Conservation (phyloP, 148 eudicot genomes). For the Spergularia marina region DNA sequence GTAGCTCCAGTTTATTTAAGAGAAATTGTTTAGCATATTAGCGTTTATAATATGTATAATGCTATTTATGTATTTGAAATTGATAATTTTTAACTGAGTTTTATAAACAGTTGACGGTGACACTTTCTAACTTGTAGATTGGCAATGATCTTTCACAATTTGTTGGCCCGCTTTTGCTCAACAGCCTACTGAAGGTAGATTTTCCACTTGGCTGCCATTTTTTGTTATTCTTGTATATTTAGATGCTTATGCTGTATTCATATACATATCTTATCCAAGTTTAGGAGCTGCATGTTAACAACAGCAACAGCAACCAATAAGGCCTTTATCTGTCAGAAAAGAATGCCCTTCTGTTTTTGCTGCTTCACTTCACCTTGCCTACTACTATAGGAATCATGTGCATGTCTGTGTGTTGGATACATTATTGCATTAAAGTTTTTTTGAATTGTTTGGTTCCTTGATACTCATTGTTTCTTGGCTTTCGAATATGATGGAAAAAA, state of each 20-base stretch:
- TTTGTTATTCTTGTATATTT: neutral
- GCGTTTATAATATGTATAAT: neutral
- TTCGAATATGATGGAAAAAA: too few relatives aligned
- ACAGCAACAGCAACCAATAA: neutral
- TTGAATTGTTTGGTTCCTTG: too few relatives aligned
- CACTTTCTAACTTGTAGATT: conserved; percentile 43
- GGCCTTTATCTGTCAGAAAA: neutral
- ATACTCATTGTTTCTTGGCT: too few relatives aligned
- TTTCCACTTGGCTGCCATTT: neutral
- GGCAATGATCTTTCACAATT: conserved; percentile 81
- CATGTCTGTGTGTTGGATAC: neutral
- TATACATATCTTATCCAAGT: neutral
- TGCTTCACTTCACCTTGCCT: neutral
- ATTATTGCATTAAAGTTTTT: neutral
- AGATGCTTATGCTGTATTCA: neutral
- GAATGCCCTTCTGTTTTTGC: neutral
- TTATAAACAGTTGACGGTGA: conserved; percentile 10
- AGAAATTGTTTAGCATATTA: too few relatives aligned
- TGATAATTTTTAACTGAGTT: neutral
- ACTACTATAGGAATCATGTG: neutral
- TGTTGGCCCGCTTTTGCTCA: conserved; percentile 68
- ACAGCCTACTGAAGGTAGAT: conserved; percentile 55
- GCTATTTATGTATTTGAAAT: neutral
- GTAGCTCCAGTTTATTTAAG: neutral
- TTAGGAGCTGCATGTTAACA: neutral